Base-by-base conservation (phyloP, 441 rosid species). In the Gossypium davidsonii region DNA sequence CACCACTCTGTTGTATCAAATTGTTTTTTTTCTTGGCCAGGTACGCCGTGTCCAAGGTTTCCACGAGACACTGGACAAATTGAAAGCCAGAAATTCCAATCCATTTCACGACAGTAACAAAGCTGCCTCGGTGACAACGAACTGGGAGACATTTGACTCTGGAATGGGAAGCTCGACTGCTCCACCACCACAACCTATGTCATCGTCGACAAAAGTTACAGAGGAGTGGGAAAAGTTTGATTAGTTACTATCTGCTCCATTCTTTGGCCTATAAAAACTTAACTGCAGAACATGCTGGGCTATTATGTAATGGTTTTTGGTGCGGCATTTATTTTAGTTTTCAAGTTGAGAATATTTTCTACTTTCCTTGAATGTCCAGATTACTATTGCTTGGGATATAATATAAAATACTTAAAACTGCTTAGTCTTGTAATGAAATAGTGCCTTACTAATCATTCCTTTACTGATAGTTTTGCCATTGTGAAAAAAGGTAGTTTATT, bases 181-280 rank as follows among this genome's bases (percentile, higher is more conserved):
- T 20, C 90, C 90, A 61, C 85, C 86, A 8, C 82, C 90, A 61
- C 85, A 86, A 10, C 82, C 90, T 8, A 57, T 72, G 49, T 73
- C 91, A 58, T 82, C 90, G 23, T 78, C 94, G 39, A 81, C 86
- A 37, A 77, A 70, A 61, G 79, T 85, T 42, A 87, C 88, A 46
- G 75, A 85, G 74, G 89, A 86, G 48, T 90, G 95, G 97, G 87
- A 91, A 81, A 89, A 67, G 76, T 90, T 94, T 76, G 92, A 88
- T 73, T 88, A 83, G 79, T 72, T 34, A 10, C 12, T 39, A 23
- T 52, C 63, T 78, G 68, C 57, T 14, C 17, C 15, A 48, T 48
- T 48, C 4, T 48, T 64, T 12, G 53, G 15, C 53, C 53, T 48
- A 48, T 14, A 48, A 14, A 48, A 48, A 31, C 17, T 48, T 14